phyloP scores from a whole-genome alignment of 306 rosid genomes.

The Trichosanthes cucumerina region DNA sequence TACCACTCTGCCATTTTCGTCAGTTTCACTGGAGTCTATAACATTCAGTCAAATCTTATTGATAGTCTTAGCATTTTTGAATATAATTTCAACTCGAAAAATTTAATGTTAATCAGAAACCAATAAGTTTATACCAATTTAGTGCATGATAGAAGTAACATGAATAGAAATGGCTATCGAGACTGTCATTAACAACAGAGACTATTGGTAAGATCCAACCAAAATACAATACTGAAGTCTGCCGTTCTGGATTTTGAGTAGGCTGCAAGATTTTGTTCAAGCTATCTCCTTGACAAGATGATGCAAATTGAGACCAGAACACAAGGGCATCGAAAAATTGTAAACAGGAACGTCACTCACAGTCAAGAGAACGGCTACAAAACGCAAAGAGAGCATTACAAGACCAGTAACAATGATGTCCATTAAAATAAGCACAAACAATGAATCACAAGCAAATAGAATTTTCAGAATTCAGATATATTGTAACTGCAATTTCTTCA shows the following conservation, averaged over 20 bases:
- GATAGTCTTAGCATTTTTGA: background rate
- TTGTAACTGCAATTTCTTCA: conserved; percentile 4
- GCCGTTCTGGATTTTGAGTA: background rate
- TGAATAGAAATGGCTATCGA: background rate
- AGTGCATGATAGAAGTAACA: background rate
- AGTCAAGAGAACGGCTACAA: background rate
- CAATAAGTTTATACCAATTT: background rate
- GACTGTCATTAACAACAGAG: background rate
- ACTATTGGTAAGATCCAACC: background rate
- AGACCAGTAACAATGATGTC: background rate
- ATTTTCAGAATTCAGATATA: conserved; percentile 1
- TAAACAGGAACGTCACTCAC: background rate
- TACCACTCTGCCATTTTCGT: no score
- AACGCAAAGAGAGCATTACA: background rate
- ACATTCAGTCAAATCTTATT: background rate
- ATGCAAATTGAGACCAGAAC: background rate
- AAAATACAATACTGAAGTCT: background rate
- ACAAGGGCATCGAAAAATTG: background rate
- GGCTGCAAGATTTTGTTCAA: background rate
- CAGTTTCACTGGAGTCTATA: background rate
- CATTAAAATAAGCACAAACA: conserved; percentile 1
- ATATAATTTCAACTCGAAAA: no score
- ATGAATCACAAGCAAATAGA: conserved; percentile 11
- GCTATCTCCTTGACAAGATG: background rate
- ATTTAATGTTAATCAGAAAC: background rate